Conservation (phyloP, 495 filamentous ascomycete genomes). For the Evernia prunastri region DNA sequence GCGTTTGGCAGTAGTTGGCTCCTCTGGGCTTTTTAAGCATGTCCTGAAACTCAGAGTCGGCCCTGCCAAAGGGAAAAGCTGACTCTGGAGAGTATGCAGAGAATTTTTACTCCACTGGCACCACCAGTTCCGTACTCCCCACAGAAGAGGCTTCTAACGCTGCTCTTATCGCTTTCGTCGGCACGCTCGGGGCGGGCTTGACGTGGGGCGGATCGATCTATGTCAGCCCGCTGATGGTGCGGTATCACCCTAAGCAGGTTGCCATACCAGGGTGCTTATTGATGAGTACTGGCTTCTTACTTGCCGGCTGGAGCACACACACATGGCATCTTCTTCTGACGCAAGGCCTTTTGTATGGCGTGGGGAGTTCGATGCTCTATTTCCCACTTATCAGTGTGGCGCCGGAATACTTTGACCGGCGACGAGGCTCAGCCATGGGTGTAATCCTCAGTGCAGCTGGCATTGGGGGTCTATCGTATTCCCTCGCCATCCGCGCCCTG, state of each 20-base stretch:
- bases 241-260: neutral
- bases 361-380: neutral
- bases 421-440: conserved; percentile 45
- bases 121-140: no score
- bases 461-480: neutral
- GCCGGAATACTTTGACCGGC: conserved; percentile 44
- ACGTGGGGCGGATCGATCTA: neutral
- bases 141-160: neutral
- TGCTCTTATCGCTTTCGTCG: neutral
- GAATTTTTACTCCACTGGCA: no score
- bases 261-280: neutral
- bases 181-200: neutral
- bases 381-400: conserved; percentile 19
- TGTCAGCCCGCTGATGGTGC: neutral
- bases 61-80: no score
- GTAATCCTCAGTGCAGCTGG: neutral
- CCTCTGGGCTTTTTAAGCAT: no score
- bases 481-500: no score
- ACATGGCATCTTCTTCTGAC: neutral
- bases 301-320: neutral
- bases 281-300: neutral
- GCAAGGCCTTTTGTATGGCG: neutral
- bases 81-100: no score
- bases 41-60: no score
- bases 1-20: no score